These are phyloP conservation scores for Pseudocercospora crystallina DNA, from an alignment of 2,329 filamentous ascomycete species.

Conservation along the genomic window DNA sequence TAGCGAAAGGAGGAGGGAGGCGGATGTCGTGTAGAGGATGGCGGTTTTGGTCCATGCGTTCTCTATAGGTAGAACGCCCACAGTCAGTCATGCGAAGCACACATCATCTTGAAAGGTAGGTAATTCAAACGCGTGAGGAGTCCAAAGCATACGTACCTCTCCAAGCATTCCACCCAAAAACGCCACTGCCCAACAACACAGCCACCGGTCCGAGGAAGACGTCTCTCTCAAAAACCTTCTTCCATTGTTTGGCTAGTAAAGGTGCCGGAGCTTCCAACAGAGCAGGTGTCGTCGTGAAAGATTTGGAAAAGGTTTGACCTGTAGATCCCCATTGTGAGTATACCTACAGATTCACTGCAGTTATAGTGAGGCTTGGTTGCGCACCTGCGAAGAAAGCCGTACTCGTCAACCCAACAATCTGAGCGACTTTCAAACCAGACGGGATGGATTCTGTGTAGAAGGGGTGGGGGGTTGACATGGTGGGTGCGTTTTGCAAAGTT, in stretches of 20 bases:
- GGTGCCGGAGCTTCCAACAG: conserved; percentile 57
- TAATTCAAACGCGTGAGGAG: no score
- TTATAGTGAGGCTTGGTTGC: conserved; percentile 9
- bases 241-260: conserved; percentile 58
- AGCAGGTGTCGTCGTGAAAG: conserved; percentile 50
- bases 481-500: no score
- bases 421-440: conserved; percentile 45
- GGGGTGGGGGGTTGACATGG: conserved; percentile 17
- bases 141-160: no score
- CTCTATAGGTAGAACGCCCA: no score
- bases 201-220: conserved; percentile 42
- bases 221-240: conserved; percentile 43
- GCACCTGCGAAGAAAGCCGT: conserved; percentile 49
- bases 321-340: conserved; percentile 6
- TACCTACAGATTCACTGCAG: background rate
- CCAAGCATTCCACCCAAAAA: conserved; percentile 31
- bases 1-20: conserved; percentile 46
- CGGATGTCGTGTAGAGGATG: conserved; percentile 50
- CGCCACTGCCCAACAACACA: conserved; percentile 42
- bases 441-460: conserved; percentile 22
- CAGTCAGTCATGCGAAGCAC: no score
- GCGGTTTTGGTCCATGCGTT: conserved; percentile 28
- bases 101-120: no score
- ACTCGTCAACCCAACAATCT: conserved; percentile 53
- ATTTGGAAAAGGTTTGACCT: conserved; percentile 35